Evolutionary conservation across 371 early-diverging fungal genomes (phyloP), one percentile per base, ranked within the genome.

Genomic region (Actinomortierella wolfii): DNA sequence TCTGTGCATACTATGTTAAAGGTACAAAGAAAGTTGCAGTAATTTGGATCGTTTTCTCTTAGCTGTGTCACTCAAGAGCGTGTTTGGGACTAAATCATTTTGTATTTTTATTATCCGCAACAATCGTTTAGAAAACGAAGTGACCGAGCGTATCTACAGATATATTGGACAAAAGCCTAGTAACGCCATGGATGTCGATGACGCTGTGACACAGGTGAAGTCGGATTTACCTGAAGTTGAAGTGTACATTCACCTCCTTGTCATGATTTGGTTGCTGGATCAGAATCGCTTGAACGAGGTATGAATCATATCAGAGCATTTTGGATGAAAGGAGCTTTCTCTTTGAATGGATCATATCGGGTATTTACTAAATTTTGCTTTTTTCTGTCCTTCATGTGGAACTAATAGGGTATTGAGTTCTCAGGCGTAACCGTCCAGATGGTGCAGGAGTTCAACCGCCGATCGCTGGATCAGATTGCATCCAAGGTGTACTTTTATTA

Each of bases 401-500:
- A 15, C 39, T 50, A 47, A 57, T 73, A 91, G 93, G 92, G 94
- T 42, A 78, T 85, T 25, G 76, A 80, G 51, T 73, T 95, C 43
- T 83, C 93, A 2, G 82, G 83, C 21, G 80, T 78, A 17, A 79
- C 91, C 0, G 86, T 94, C 39, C 78, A 82, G 18, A 76, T 70
- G 42, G 80, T 93, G 39, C 79, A 83, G 56, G 68, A 76, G 4
- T 69, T 88, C 51, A 96, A 97, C 81, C 88, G 96, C 60, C 87
- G 97, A 70, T 93, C 95, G 0, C 59, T 96, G 69, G 98, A 98
- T 77, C 91, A 89, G 59, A 68, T 98, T 28, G 87, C 93, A 7
- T 95, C 95, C 47, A 90, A 92, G 53, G 79, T 96, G 29, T 95
- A 91, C 83, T 98, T 96, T 76, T 98, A 95, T 79, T 92, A 89